phyloP scores from a whole-genome alignment of 805 yeast genomes.

The Saccharomycopsis synnaedendra region DNA sequence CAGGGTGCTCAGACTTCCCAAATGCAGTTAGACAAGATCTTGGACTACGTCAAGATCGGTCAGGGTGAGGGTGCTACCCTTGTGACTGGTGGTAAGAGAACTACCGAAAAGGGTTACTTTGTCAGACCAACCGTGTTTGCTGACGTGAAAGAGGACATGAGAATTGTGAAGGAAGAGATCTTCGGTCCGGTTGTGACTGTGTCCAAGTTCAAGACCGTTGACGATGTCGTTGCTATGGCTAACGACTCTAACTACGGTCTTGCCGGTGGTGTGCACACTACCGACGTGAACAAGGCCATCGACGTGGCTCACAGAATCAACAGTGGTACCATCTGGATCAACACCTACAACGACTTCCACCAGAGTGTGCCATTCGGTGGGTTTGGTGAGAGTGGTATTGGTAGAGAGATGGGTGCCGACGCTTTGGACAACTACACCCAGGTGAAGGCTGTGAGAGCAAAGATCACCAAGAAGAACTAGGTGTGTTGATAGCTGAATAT shows the following conservation, averaged over 20 bases:
- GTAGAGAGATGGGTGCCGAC: conserved; percentile 79
- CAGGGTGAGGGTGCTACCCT: conserved; percentile 57
- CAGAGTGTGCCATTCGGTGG: conserved; percentile 75
- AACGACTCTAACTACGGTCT: conserved; percentile 66
- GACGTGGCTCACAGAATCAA: conserved; percentile 52
- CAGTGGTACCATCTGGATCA: conserved; percentile 74
- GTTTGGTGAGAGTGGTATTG: conserved; percentile 69
- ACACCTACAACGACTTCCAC: conserved; percentile 72
- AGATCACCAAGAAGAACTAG: conserved; percentile 4
- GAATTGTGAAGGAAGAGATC: conserved; percentile 61
- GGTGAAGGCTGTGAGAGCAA: conserved; percentile 63
- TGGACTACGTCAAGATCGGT: conserved; percentile 57
- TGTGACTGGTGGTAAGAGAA: conserved; percentile 61
- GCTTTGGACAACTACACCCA: conserved; percentile 69
- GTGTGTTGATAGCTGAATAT: too few relatives aligned
- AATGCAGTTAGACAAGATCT: conserved; percentile 56
- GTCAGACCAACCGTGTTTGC: conserved; percentile 65
- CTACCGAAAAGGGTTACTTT: conserved; percentile 57
- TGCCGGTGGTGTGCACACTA: conserved; percentile 73
- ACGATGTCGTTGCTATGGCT: conserved; percentile 56
- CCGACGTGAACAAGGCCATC: conserved; percentile 47
- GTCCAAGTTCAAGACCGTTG: conserved; percentile 54
- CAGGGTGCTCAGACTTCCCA: conserved; percentile 76
- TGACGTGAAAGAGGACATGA: conserved; percentile 51
- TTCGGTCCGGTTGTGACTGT: conserved; percentile 74